Evolutionary conservation across 2,329 filamentous ascomycete genomes (phyloP).

Genomic region (Fusarium dlaminii): DNA sequence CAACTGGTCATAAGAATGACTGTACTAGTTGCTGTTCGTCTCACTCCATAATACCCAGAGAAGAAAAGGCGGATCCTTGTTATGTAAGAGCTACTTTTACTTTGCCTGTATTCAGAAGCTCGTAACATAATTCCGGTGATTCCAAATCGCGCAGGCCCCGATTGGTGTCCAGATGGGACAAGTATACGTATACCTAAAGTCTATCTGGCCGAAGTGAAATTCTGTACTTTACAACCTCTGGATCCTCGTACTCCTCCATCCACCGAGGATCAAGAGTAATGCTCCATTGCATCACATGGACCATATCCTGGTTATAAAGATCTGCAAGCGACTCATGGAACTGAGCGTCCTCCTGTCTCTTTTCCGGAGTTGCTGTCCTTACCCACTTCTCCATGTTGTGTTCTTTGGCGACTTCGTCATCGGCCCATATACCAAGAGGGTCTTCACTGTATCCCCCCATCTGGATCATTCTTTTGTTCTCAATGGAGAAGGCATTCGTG

Average conservation of each 20-base stretch:
- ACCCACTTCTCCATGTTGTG: neutral
- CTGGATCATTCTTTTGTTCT: neutral
- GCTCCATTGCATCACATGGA: neutral
- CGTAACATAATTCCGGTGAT: neutral
- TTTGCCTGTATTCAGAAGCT: neutral
- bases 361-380: neutral
- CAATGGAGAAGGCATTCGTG: neutral
- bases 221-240: neutral
- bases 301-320: neutral
- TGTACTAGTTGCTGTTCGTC: too few species aligned
- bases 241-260: neutral
- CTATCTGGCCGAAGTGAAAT: neutral
- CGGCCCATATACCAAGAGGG: neutral
- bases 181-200: fast-evolving
- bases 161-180: neutral
- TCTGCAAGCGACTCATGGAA: neutral
- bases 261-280: neutral
- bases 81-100: neutral
- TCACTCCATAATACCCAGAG: too few species aligned
- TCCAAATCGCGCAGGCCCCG: neutral
- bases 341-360: neutral
- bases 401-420: neutral
- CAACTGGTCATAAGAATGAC: too few species aligned
- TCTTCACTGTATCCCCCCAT: neutral
- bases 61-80: neutral